Percentiles rank a stretch among this genome's conserved stretches.
These are phyloP conservation scores for Neonothopanus nambi DNA, from an alignment of 1,284 basidiomycete genomes.

Conservation along the genomic window DNA sequence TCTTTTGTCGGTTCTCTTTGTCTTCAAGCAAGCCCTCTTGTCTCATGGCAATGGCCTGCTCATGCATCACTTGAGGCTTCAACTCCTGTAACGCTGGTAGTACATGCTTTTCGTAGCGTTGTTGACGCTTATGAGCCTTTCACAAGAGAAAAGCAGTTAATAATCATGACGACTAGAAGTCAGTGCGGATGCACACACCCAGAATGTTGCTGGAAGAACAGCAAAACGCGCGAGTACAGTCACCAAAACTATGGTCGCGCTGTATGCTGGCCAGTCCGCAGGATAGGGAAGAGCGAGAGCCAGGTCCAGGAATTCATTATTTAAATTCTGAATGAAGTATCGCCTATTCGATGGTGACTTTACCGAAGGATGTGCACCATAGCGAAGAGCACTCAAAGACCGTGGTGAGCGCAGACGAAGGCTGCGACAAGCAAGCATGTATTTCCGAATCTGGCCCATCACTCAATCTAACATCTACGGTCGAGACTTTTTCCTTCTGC, in stretches of 20 bases:
- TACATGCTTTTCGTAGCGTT: constrained; percentile 66
- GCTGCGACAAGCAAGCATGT: constrained; percentile 2
- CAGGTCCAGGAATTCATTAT: constrained; percentile 54
- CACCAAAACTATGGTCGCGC: constrained; percentile 75
- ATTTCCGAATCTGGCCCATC: neutral
- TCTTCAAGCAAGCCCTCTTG: constrained; percentile 51
- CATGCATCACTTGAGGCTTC: constrained; percentile 51
- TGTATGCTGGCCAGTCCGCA: constrained; percentile 65
- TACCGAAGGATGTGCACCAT: no score
- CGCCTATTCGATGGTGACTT: constrained; percentile 8
- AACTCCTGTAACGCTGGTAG: constrained; percentile 64
- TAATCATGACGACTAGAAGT: neutral
- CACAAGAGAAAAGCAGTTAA: neutral
- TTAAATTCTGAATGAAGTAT: constrained; percentile 13
- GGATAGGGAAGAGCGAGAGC: constrained; percentile 72
- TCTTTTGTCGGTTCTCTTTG: constrained; percentile 50
- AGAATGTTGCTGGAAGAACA: constrained; percentile 78
- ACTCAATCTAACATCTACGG: neutral
- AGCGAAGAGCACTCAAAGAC: neutral
- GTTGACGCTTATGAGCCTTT: constrained; percentile 65
- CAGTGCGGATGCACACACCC: constrained; percentile 59
- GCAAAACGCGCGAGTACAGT: constrained; percentile 67
- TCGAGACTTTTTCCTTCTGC: no score
- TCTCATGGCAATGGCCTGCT: constrained; percentile 61
- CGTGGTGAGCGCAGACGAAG: neutral